Conservation (phyloP, 2,329 filamentous ascomycete genomes). For the Penicillium olsonii region DNA sequence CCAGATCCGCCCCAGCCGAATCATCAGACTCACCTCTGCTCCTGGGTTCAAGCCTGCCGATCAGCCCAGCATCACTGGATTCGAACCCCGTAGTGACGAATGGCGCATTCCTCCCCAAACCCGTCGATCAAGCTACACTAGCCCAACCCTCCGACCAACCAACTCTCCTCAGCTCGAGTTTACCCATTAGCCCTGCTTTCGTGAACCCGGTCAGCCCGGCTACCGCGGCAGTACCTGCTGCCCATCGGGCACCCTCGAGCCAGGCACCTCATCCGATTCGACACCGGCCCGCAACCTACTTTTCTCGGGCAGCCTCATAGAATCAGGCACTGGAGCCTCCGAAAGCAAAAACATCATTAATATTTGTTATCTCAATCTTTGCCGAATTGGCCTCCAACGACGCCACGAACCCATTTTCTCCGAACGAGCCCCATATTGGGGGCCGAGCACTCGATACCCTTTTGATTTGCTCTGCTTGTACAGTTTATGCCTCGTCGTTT, state of each 20-base stretch:
- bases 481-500: constrained; percentile 25
- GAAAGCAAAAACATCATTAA: constrained; percentile 4
- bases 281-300: not conserved
- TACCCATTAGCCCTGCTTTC: constrained; percentile 7
- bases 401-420: constrained; percentile 21
- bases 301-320: not conserved
- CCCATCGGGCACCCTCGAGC: not conserved
- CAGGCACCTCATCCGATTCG: not conserved
- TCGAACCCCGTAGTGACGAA: not conserved
- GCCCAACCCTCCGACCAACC: not conserved
- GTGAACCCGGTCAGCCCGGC: not conserved
- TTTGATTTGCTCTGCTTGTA: constrained; percentile 30
- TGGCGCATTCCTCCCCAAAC: not conserved
- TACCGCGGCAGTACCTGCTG: not conserved
- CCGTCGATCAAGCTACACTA: not conserved
- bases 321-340: not conserved
- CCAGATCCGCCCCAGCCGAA: not conserved
- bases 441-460: constrained; percentile 31
- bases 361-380: constrained; percentile 10
- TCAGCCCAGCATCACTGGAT: not conserved
- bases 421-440: constrained; percentile 17
- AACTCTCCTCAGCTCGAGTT: not conserved
- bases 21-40: not conserved
- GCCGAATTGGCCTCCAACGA: constrained; percentile 10
- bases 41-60: not conserved